A percentile compares a stretch with the other conserved stretches of the same genome.
Conservation (phyloP, 257 asterid species). For the Przewalskia tangutica region DNA sequence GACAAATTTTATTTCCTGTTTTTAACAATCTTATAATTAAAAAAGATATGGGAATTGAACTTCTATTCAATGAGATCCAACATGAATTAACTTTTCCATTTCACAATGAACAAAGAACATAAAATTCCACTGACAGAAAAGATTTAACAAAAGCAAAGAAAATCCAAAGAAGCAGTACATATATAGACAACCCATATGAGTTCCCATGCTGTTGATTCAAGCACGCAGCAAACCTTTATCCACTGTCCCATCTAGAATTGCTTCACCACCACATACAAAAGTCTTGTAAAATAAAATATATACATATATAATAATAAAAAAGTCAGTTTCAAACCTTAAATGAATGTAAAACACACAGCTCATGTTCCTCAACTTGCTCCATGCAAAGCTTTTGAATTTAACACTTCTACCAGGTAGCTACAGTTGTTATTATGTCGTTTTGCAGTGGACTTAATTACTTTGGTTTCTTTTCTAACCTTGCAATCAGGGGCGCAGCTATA, state of each 20-base stretch:
- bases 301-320: not conserved
- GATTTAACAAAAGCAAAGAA: not conserved
- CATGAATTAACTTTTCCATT: constrained; percentile 8
- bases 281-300: constrained; percentile 10
- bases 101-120: constrained; percentile 5
- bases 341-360: constrained; percentile 21
- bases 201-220: constrained; percentile 56
- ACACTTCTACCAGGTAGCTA: constrained; percentile 21
- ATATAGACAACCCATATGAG: constrained; percentile 61
- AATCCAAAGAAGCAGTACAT: constrained; percentile 11
- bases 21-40: not conserved
- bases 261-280: constrained; percentile 40
- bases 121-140: constrained; percentile 10
- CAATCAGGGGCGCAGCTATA: not conserved
- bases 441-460: constrained; percentile 16
- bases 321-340: constrained; percentile 22
- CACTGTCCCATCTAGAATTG: constrained; percentile 34
- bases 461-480: constrained; percentile 9
- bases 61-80: constrained; percentile 1
- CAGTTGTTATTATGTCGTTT: constrained; percentile 33
- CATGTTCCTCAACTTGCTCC: constrained; percentile 27
- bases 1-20: not conserved
- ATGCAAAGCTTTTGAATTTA: constrained; percentile 29
- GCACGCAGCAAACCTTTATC: constrained; percentile 28
- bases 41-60: not conserved